Conservation (phyloP, 768 basidiomycete genomes). For the Porpolomopsis calyptriformis region DNA sequence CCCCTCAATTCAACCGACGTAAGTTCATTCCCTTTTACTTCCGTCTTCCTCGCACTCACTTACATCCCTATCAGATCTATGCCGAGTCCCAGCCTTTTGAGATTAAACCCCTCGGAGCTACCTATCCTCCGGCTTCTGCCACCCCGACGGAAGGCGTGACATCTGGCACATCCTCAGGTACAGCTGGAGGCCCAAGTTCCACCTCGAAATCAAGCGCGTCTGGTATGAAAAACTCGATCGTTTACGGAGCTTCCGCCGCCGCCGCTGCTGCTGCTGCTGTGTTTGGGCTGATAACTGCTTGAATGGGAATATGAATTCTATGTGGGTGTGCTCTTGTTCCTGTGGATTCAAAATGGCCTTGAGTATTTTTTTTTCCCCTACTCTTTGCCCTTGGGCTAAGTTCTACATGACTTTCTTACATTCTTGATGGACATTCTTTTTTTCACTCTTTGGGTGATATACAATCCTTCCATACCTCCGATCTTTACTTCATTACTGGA, state of each 20-base stretch:
- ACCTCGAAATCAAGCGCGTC: conserved; percentile 8
- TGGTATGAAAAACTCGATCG: conserved; percentile 4
- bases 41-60: neutral
- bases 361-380: neutral
- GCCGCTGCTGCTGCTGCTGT: conserved; percentile 11
- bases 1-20: conserved; percentile 43
- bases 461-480: neutral
- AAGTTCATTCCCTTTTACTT: conserved; percentile 16
- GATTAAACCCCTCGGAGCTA: conserved; percentile 45
- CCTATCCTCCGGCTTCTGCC: conserved; percentile 35
- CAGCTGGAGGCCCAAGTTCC: conserved; percentile 11
- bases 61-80: conserved; percentile 34
- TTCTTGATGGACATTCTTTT: neutral
- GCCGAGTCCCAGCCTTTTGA: conserved; percentile 47
- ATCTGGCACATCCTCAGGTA: conserved; percentile 18
- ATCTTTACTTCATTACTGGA: neutral
- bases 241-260: conserved; percentile 7
- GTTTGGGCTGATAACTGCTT: conserved; percentile 9
- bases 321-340: neutral
- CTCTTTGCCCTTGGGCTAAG: neutral
- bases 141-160: conserved; percentile 15
- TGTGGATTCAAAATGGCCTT: neutral
- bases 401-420: neutral
- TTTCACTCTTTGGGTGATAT: too few relatives aligned
- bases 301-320: neutral